Base-by-base conservation (phyloP, 2,329 filamentous ascomycete genomes). In the Fusarium sp. region DNA sequence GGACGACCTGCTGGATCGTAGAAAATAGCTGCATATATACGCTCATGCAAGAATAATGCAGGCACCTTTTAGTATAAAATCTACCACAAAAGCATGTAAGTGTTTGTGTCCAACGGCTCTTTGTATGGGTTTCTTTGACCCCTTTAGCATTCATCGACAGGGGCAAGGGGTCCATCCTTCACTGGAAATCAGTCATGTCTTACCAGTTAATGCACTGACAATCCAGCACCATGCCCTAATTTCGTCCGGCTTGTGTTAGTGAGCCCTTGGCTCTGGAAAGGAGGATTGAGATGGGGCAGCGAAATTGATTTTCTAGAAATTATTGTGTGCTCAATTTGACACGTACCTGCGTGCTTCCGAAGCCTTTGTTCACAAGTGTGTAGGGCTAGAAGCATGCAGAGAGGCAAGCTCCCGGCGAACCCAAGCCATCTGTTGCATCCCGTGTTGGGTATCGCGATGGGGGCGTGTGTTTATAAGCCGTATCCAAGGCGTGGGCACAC, bases 151-250 rank as follows among this genome's bases (percentile, higher is more conserved):
- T 55, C 48, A 64, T 65, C 47, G 50, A 61, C 65, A 67, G 61
- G 65, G 65, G 51, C 39, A 54, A 52, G 43, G 59, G 54, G 60
- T 44, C 36, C 55, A 40, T 68, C 58, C 49, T 68, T 62, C 43
- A 42, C 46, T 61, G 42, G 59, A 26, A 46, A 68, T 56, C 50
- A 68, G 64, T 65, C 56, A 51, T 49, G 64, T 39, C 44, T 43
- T 24, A 42, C 42, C 34, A 30, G 53, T 52, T 62, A 43, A 46
- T 50, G 50, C 61, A 44, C 52, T 67, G 62, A 61, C 64, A 73
- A 70, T 73, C 70, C 62, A 73, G 50, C 42, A 43, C 45, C 53
- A 56, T 68, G 50, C 65, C 65, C 68, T 69, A 65, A 45, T 58
- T 52, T 56, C 42, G 55, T 52, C 51, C 28, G 50, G 56, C 42